Conservation (phyloP, 2,329 filamentous ascomycete species). For the Arthrobotrys entomopaga region DNA sequence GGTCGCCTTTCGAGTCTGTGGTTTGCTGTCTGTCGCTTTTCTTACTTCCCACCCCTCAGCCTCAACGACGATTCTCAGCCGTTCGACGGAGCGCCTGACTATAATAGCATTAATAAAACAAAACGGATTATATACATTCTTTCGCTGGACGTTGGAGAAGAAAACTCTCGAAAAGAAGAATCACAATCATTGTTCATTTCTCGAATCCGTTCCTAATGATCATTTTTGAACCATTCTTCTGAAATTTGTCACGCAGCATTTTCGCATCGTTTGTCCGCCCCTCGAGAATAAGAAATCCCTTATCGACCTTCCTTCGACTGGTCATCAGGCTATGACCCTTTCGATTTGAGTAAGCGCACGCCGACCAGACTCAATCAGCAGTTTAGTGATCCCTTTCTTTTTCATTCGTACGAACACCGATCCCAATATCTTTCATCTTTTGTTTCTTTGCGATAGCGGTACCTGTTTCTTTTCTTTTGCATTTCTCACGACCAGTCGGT, state of each 20-base stretch:
- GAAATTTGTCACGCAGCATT: constrained; percentile 18
- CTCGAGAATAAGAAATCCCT: constrained; percentile 13
- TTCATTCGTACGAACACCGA: background rate
- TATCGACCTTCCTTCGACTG: constrained; percentile 22
- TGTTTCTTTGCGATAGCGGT: background rate
- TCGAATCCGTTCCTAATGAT: constrained; percentile 21
- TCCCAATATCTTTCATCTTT: background rate
- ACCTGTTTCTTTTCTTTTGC: background rate
- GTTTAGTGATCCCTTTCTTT: background rate
- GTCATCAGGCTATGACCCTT: constrained; percentile 34
- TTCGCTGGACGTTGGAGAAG: constrained; percentile 29
- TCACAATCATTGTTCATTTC: constrained; percentile 13
- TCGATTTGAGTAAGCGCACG: constrained; percentile 5
- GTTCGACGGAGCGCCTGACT: constrained; percentile 28
- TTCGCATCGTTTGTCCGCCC: constrained; percentile 11
- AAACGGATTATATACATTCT: constrained; percentile 26
- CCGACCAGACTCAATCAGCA: background rate
- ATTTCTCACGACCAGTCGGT: background rate
- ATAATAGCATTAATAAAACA: background rate
- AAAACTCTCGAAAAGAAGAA: background rate
- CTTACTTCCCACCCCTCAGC: constrained; percentile 18
- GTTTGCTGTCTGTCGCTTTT: constrained; percentile 38
- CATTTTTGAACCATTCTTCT: constrained; percentile 42
- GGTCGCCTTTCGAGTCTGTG: constrained; percentile 25
- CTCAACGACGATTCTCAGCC: constrained; percentile 35